Base-by-base conservation (phyloP, 148 eudicot genomes). In the Polygonum aviculare region DNA sequence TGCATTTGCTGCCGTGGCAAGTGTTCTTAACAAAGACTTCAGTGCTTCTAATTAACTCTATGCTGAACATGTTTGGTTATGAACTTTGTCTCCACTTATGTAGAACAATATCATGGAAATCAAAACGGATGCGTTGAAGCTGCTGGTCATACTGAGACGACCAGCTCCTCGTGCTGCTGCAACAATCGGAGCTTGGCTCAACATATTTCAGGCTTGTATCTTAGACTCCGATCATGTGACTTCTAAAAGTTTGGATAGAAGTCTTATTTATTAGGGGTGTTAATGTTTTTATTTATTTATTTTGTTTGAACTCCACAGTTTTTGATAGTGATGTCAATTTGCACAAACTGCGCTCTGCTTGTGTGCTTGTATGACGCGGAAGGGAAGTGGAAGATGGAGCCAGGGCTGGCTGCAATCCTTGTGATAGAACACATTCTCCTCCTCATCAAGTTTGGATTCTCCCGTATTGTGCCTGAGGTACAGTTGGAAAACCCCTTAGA, bases 171-270 rank as follows among this genome's bases (percentile, higher is more conserved):
- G 93, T 69, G 88, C 92, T 77, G 86, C 90, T 78, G 91, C 93
- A 40, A 92, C 99, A 48, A 90, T 92, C 31, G 99, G 99, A 60
- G 99, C 99, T 41, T 95, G 99, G 96, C 77, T 92, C 14, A 92
- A 95, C 82, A 92, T 95, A 85, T 95, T 90, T 82, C 97, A 95
- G 96, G 99, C 83, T 59, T 63, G 78, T 33, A 38, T 69, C 22
- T 79, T 52, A 59, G 11, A 5, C 19, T 7, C 1, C 38, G 16
- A 15, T 31, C 3, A 10, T 44, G 51, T 72, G 52, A n/a, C 15
- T 72, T 72, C 14, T 39, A 8, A 44, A 45, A 45, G 7, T 44
- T 38, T 44, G 55, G 38, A 21, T 11, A 48, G 11, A 3, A 7
- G 33, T 14, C 33, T n/a, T 39, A 8, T 22, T 26, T 59, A 8